These are phyloP conservation scores for Kalanchoe fedtschenkoi DNA, from an alignment of 164 flowering plant genomes.

Conservation along the genomic window DNA sequence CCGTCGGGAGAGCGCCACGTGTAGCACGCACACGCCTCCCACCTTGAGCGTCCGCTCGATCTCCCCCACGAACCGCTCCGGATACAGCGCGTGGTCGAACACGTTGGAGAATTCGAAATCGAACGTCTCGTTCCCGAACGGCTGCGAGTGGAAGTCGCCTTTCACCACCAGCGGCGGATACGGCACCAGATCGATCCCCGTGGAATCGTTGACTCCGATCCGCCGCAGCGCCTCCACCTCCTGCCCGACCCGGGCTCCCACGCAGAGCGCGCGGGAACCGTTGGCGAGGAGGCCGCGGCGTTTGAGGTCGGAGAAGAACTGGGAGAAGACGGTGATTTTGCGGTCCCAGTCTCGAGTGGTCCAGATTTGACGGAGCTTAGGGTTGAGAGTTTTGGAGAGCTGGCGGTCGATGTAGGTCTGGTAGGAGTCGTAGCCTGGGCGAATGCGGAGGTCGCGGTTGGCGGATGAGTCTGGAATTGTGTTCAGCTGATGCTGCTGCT, in stretches of 20 bases:
- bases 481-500: no score
- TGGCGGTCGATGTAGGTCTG: slow-evolving; percentile 56
- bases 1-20: slow-evolving; percentile 52
- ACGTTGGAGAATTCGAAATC: slow-evolving; percentile 92
- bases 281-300: slow-evolving; percentile 23
- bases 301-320: slow-evolving; percentile 41
- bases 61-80: slow-evolving; percentile 59
- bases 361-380: slow-evolving; percentile 62
- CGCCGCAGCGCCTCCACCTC: slow-evolving; percentile 66
- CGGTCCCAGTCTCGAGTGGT: slow-evolving; percentile 81
- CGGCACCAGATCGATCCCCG: slow-evolving; percentile 83
- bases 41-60: slow-evolving; percentile 79
- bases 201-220: slow-evolving; percentile 56
- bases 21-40: slow-evolving; percentile 67
- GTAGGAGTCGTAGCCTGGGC: slow-evolving; percentile 66
- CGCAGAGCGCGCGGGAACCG: slow-evolving; percentile 49
- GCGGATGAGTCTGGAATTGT: not conserved
- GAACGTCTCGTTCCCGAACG: slow-evolving; percentile 52
- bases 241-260: slow-evolving; percentile 85
- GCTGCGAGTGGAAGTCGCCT: slow-evolving; percentile 81
- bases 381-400: slow-evolving; percentile 74
- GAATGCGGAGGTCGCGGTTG: slow-evolving; percentile 33
- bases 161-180: slow-evolving; percentile 60
- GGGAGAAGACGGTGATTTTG: slow-evolving; percentile 52
- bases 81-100: slow-evolving; percentile 83